Base-by-base conservation (phyloP, 257 asterid genomes). In the Jacaranda copaia region DNA sequence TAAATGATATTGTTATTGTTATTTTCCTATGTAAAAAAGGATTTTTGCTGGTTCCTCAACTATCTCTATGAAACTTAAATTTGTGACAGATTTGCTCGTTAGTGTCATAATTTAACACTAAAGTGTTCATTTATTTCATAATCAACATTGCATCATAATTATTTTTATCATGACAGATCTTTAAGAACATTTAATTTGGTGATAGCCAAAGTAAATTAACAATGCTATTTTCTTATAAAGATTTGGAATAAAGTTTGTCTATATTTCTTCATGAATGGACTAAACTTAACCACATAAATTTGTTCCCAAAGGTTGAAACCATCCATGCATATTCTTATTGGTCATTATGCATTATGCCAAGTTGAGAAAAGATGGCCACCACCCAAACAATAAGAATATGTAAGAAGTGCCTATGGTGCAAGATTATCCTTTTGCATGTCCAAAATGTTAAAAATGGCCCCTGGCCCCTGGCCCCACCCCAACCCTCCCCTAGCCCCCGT, bases 311-410 rank as follows among this genome's bases (percentile, higher is more conserved):
- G 36, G 71, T 75, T 80, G 77, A 80, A 69, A 61, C 73, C 73
- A 46, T 46, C 77, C 75, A 32, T 8, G n/a, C 14, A 63, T 68
- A 62, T 67, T 57, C n/a, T 51, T 72, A 60, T 52, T 58, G 76
- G 69, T 63, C 79, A 72, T 69, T 73, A 68, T 70, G 81, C 52
- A 64, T 39, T 70, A 62, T 68, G 71, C 70, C 68, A 70, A 63
- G 80, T 82, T 43, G 80, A 55, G 78, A 74, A 74, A 74, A 78
- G 73, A 79, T 64, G 68, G 76, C 19, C 81, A 79, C 86, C 80
- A 78, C 32, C 68, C 66, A 62, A 60, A 67, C 9, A 66, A 75
- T 55, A 64, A 51, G 78, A 76, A 81, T 66, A 77, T 72, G 79
- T 51, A 67, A 81, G 77, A 74, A 13, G 58, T 71, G 83, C 55